phyloP scores from a whole-genome alignment of 139 green algal genomes.

The Closterium sp. region DNA sequence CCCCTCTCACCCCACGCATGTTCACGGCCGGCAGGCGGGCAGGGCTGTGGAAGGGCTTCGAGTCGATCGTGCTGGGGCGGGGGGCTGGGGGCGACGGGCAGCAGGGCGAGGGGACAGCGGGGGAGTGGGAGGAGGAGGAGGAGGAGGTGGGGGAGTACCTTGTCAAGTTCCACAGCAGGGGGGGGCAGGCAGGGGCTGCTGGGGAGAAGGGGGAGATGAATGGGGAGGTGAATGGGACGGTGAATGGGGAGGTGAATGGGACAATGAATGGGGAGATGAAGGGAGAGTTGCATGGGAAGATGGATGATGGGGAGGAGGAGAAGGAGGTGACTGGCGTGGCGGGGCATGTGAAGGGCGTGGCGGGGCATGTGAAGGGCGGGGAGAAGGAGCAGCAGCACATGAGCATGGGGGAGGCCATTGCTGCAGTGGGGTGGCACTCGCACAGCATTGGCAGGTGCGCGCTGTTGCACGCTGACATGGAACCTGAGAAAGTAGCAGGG shows the following conservation, averaged over 20 bases:
- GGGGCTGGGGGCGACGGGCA: background rate
- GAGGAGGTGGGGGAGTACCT: background rate
- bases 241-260: background rate
- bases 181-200: background rate
- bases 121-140: background rate
- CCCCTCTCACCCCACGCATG: too few relatives aligned
- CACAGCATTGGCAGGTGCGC: background rate
- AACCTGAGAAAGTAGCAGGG: too few relatives aligned
- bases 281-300: background rate
- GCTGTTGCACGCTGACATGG: too few relatives aligned
- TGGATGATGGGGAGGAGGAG: background rate
- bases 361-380: background rate
- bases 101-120: background rate
- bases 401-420: background rate
- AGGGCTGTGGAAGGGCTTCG: background rate
- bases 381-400: background rate
- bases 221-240: background rate
- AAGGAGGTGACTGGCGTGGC: too few relatives aligned
- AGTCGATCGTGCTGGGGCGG: background rate
- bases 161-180: background rate
- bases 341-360: background rate
- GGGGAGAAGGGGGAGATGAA: background rate
- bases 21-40: background rate
- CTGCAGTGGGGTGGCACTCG: background rate
- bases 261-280: background rate